These are phyloP conservation scores for Botrytis cinerea DNA, from an alignment of 2,329 filamentous ascomycete species.

Conservation along the genomic window DNA sequence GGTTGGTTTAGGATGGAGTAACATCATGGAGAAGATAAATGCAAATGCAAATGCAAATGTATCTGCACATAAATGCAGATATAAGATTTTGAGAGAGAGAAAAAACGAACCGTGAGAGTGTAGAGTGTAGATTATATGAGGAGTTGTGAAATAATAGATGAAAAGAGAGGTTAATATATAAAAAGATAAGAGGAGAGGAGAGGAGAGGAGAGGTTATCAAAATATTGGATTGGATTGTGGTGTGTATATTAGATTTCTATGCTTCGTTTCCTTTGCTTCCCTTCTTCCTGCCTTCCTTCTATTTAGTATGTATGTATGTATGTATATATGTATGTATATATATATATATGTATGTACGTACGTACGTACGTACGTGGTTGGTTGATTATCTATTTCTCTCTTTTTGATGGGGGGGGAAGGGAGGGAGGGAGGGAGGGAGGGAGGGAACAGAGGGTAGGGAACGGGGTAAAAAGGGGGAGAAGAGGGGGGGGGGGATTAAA, in stretches of 20 bases:
- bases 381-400: background rate
- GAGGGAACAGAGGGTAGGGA: no score
- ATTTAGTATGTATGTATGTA: background rate
- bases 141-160: background rate
- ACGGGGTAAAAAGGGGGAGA: background rate
- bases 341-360: no score
- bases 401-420: background rate
- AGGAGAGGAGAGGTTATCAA: background rate
- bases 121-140: background rate
- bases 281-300: background rate
- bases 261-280: no score
- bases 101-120: background rate
- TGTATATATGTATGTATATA: background rate
- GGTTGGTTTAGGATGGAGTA: background rate
- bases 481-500: rapidly evolving
- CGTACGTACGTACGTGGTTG: no score
- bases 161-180: background rate
- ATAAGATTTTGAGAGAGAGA: background rate
- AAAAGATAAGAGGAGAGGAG: background rate
- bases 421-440: no score
- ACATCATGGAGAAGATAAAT: background rate
- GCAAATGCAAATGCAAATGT: background rate
- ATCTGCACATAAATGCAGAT: background rate
- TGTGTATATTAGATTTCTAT: slow-evolving; percentile 2
- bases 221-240: background rate